Conservation (phyloP, 257 asterid species). For the Rhazya stricta region DNA sequence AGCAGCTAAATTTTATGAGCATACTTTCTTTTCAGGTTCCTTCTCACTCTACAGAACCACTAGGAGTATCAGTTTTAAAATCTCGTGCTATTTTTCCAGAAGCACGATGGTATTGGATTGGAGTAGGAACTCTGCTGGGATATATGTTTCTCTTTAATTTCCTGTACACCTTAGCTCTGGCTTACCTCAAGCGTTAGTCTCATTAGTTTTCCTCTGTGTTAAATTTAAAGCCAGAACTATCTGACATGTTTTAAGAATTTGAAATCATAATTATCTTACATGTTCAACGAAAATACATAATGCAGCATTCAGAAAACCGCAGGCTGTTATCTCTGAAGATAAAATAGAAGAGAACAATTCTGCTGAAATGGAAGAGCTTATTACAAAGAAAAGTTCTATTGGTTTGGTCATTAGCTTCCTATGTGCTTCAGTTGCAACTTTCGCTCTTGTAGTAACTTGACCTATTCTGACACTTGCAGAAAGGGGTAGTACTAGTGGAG, state of each 20-base stretch:
- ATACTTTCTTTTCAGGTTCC: constrained; percentile 18
- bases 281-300: not conserved
- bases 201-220: not conserved
- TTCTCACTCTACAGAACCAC: constrained; percentile 14
- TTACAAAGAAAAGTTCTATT: constrained; percentile 10
- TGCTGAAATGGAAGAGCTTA: constrained; percentile 29
- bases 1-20: not conserved
- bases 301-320: constrained; percentile 64
- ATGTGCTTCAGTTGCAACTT: not conserved
- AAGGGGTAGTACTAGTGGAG: not conserved
- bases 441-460: not conserved
- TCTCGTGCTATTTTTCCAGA: constrained; percentile 32
- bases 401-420: not conserved
- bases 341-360: constrained; percentile 25
- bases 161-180: constrained; percentile 26
- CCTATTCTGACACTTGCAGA: not conserved
- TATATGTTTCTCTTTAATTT: constrained; percentile 26
- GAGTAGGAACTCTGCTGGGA: constrained; percentile 32
- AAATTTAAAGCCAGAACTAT: not conserved
- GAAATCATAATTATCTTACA: not conserved
- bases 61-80: constrained; percentile 28
- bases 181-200: constrained; percentile 68
- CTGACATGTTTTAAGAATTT: not conserved
- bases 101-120: constrained; percentile 41
- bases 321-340: constrained; percentile 44